These are phyloP conservation scores for Nyctanthes arbortristis DNA, from an alignment of 257 asterid species.

Conservation along the genomic window DNA sequence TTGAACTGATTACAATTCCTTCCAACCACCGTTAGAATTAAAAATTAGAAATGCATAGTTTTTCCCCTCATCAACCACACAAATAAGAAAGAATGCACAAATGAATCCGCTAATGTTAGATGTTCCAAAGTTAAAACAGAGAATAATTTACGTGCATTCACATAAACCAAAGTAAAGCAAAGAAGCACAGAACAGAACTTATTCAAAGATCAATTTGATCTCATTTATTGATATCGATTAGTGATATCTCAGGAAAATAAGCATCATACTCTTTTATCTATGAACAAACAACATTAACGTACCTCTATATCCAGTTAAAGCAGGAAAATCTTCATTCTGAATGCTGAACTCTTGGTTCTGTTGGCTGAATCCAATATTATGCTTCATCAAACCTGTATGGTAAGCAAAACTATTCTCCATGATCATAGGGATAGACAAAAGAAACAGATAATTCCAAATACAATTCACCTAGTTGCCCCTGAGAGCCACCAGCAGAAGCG, in stretches of 20 bases:
- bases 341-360: constrained; percentile 94
- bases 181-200: neutral
- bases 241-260: neutral
- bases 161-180: neutral
- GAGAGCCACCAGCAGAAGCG: constrained; percentile 77
- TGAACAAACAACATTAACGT: constrained; percentile 2
- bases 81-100: neutral
- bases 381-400: constrained; percentile 69
- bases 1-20: too few relatives aligned
- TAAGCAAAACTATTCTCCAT: constrained; percentile 16
- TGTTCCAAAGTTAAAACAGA: neutral
- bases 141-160: neutral
- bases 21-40: too few relatives aligned
- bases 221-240: neutral
- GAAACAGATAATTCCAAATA: constrained; percentile 7
- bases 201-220: neutral
- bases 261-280: neutral
- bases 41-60: neutral
- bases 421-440: constrained; percentile 17
- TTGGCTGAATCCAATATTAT: constrained; percentile 63
- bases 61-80: neutral
- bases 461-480: constrained; percentile 69
- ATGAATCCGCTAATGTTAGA: neutral
- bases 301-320: constrained; percentile 91
- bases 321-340: constrained; percentile 94